Percentiles rank a stretch among this genome's conserved stretches.
These are phyloP conservation scores for Oryza meyeriana DNA, from an alignment of 176 grass and related monocot genomes.

Conservation along the genomic window DNA sequence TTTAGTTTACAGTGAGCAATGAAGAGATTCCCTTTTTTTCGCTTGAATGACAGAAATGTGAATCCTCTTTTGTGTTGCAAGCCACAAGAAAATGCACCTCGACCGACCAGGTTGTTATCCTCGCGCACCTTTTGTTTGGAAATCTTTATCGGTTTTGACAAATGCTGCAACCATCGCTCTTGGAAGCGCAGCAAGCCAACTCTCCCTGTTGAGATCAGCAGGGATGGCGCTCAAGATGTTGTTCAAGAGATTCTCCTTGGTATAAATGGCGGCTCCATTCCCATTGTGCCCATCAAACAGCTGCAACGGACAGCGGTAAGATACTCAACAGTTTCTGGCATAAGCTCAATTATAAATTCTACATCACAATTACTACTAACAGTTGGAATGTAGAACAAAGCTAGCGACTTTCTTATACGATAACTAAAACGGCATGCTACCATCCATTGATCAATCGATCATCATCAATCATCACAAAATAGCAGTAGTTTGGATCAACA, in stretches of 20 bases:
- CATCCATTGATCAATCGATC: not conserved
- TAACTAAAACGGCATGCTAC: not conserved
- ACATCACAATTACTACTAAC: not conserved
- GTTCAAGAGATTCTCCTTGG: conserved; percentile 89
- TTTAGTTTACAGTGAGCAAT: not conserved
- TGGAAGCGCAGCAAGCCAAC: conserved; percentile 92
- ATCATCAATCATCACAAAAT: not conserved
- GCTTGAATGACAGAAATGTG: conserved; percentile 1
- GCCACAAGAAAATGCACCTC: not conserved
- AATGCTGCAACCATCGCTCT: conserved; percentile 89
- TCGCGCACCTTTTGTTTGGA: conserved; percentile 69
- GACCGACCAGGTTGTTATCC: not conserved
- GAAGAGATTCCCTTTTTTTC: not conserved
- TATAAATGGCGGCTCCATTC: conserved; percentile 73
- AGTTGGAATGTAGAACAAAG: not conserved
- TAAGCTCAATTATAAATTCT: not conserved
- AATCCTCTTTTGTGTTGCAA: not conserved
- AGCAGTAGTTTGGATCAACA: not conserved
- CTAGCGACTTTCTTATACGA: not conserved
- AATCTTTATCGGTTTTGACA: conserved; percentile 97
- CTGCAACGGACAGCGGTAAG: conserved; percentile 37
- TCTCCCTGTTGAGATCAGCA: conserved; percentile 80
- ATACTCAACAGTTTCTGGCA: no score
- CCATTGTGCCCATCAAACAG: conserved; percentile 97
- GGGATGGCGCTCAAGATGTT: conserved; percentile 78